A percentile compares a stretch with the other conserved stretches of the same genome.
phyloP scores from a whole-genome alignment of 2,329 filamentous ascomycete species.

The Zasmidium citrigriseum region DNA sequence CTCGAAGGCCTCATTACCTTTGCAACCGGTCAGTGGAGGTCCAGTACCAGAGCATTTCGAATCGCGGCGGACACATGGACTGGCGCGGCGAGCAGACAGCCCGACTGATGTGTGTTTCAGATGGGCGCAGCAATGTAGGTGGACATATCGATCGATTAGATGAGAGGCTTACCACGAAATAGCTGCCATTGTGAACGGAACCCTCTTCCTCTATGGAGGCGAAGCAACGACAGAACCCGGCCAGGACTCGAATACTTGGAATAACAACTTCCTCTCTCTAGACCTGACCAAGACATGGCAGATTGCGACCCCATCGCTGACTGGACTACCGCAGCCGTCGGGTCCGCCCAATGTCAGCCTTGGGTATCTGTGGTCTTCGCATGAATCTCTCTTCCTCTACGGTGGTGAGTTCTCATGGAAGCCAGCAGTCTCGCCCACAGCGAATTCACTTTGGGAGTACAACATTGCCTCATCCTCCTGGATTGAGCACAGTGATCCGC shows the following conservation, averaged over 20 bases:
- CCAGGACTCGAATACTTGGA: conserved; percentile 69
- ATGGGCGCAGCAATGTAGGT: conserved; percentile 64
- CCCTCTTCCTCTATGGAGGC: conserved; percentile 75
- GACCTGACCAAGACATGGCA: conserved; percentile 74
- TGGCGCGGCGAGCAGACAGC: conserved; percentile 37
- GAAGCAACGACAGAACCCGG: conserved; percentile 59
- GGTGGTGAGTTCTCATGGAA: conserved; percentile 72
- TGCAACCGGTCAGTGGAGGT: conserved; percentile 34
- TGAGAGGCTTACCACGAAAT: conserved; percentile 14
- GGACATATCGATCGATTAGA: neutral
- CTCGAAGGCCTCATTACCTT: conserved; percentile 24
- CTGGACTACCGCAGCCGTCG: conserved; percentile 63
- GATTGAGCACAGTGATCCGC: conserved; percentile 63
- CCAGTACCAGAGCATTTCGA: conserved; percentile 23
- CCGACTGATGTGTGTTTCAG: conserved; percentile 62
- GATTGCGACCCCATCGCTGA: conserved; percentile 62
- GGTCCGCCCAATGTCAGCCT: conserved; percentile 71
- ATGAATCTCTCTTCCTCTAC: conserved; percentile 69
- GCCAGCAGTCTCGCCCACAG: conserved; percentile 57
- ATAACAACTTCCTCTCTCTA: conserved; percentile 72
- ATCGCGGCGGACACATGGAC: conserved; percentile 13
- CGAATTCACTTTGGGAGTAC: conserved; percentile 71
- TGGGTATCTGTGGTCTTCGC: conserved; percentile 76
- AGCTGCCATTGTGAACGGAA: conserved; percentile 71
- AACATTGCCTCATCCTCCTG: conserved; percentile 59